Conservation (phyloP, 441 rosid genomes). For the Gossypium davidsonii region DNA sequence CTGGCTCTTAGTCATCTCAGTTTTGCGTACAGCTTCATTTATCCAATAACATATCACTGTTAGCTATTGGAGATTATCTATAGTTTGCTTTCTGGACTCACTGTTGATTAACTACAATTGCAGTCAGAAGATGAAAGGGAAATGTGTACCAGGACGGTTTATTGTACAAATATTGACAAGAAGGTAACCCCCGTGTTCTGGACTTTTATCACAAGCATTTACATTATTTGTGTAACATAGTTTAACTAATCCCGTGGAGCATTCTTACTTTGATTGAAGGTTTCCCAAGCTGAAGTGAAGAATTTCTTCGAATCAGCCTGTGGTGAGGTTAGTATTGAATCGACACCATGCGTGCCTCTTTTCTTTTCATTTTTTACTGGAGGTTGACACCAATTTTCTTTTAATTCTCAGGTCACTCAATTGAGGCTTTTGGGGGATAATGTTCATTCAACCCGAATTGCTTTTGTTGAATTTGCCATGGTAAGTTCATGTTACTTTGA, state of each 20-base stretch:
- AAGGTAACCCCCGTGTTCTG: constrained; percentile 28
- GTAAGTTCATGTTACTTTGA: constrained; percentile 28
- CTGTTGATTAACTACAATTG: constrained; percentile 12
- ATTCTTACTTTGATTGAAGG: constrained; percentile 25
- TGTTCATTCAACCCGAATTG: constrained; percentile 61
- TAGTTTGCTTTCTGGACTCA: not conserved
- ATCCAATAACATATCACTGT: not conserved
- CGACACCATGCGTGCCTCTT: not conserved
- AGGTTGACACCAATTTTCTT: not conserved
- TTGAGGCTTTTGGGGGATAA: constrained; percentile 66
- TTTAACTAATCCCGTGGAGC: not conserved
- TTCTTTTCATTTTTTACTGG: not conserved
- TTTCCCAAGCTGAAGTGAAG: constrained; percentile 59
- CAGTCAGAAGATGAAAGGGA: constrained; percentile 78
- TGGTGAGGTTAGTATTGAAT: constrained; percentile 46
- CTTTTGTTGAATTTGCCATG: constrained; percentile 64
- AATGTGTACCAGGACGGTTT: constrained; percentile 65
- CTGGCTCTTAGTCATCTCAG: not conserved
- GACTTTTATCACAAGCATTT: not conserved
- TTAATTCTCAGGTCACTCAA: constrained; percentile 46
- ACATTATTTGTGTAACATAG: not conserved
- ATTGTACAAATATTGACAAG: constrained; percentile 69
- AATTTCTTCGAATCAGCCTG: constrained; percentile 53
- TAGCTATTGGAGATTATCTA: not conserved
- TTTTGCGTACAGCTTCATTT: constrained; percentile 6